Conservation (phyloP, 106 monocot genomes). For the Platanthera zijinensis region DNA sequence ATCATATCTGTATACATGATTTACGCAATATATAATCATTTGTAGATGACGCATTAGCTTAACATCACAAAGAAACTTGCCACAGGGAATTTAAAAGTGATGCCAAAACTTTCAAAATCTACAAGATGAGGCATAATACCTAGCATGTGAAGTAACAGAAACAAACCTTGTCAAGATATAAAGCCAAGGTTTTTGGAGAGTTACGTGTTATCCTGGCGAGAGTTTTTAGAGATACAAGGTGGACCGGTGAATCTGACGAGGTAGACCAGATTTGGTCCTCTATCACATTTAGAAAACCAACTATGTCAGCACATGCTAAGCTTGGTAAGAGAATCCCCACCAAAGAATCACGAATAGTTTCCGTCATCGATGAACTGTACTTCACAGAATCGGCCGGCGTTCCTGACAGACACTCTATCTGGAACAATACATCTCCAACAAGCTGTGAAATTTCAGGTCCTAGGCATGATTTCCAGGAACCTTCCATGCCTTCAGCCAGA, state of each 20-base stretch:
- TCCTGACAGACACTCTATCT: conserved; percentile 74
- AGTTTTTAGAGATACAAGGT: conserved; percentile 65
- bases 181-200: conserved; percentile 64
- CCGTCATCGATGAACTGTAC: conserved; percentile 33
- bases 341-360: conserved; percentile 68
- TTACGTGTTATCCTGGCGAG: conserved; percentile 76
- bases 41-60: not conserved
- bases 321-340: conserved; percentile 80
- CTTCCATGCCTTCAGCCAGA: conserved; percentile 97
- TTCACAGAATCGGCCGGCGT: conserved; percentile 27
- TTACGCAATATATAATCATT: not conserved
- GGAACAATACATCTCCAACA: conserved; percentile 75
- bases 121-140: not conserved
- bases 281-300: conserved; percentile 70
- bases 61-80: not conserved
- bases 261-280: conserved; percentile 90
- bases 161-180: conserved; percentile 81
- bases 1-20: not conserved
- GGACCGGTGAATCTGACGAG: conserved; percentile 90
- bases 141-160: conserved; percentile 2
- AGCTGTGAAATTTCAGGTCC: conserved; percentile 61
- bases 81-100: not conserved
- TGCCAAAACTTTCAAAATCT: not conserved
- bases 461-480: conserved; percentile 66
- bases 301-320: conserved; percentile 76